Percentiles rank a stretch among this genome's conserved stretches.
These are phyloP conservation scores for Microbotryomycetes sp. DNA, from an alignment of 1,284 basidiomycete genomes.

Conservation along the genomic window DNA sequence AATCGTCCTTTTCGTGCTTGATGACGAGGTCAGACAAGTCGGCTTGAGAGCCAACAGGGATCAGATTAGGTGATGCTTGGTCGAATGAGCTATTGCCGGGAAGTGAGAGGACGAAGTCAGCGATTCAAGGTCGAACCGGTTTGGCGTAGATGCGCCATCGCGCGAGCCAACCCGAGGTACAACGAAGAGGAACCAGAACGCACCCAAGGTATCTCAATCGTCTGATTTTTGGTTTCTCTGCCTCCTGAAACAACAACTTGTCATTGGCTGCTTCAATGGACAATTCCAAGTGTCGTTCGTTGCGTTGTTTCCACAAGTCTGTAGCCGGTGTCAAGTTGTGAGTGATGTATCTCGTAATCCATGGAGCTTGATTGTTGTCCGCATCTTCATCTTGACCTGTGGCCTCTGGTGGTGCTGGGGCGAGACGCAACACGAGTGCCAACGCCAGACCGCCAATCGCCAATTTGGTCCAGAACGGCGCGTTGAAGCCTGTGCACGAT, in stretches of 20 bases:
- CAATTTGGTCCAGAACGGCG: constrained; percentile 30
- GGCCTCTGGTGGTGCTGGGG: constrained; percentile 34
- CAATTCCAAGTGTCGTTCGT: constrained; percentile 45
- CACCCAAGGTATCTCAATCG: constrained; percentile 45
- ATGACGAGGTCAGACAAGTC: constrained; percentile 45
- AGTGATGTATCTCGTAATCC: constrained; percentile 43
- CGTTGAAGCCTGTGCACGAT: constrained; percentile 30
- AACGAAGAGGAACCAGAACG: constrained; percentile 30
- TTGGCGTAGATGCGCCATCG: too few species aligned
- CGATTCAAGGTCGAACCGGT: not conserved
- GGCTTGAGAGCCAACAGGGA: constrained; percentile 44
- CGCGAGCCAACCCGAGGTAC: too few species aligned
- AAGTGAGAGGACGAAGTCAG: not conserved
- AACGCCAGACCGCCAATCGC: constrained; percentile 21
- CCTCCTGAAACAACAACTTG: constrained; percentile 46
- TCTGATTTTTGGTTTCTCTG: constrained; percentile 42
- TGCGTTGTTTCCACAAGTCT: constrained; percentile 35
- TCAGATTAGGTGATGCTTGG: constrained; percentile 39
- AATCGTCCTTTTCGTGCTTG: constrained; percentile 40
- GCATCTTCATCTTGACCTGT: constrained; percentile 20
- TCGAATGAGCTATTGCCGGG: constrained; percentile 41
- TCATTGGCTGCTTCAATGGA: constrained; percentile 43
- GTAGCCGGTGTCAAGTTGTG: constrained; percentile 38
- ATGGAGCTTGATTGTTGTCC: constrained; percentile 25
- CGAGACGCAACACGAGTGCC: constrained; percentile 37